Percentiles rank a stretch among this genome's conserved stretches.
Evolutionary conservation across 495 filamentous ascomycete species (phyloP).

Genomic region (Haplographium delicatum): DNA sequence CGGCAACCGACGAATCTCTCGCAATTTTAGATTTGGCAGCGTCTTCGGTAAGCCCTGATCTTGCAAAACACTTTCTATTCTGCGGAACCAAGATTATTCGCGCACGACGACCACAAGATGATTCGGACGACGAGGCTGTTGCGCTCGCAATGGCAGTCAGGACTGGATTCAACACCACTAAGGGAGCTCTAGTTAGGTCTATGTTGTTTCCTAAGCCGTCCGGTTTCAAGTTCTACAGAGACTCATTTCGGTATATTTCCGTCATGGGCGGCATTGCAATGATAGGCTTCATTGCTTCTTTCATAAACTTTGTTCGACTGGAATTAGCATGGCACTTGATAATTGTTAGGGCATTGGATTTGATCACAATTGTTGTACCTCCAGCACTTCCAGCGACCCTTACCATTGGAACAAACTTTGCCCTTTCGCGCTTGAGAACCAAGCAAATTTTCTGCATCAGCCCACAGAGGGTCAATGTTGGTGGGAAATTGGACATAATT

Average conservation of each 20-base stretch:
- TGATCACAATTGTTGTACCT: constrained; percentile 97
- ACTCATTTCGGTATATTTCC: constrained; percentile 96
- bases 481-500: constrained; percentile 89
- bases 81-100: constrained; percentile 94
- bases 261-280: constrained; percentile 91
- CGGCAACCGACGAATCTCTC: constrained; percentile 79
- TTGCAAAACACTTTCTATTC: constrained; percentile 87
- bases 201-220: constrained; percentile 99
- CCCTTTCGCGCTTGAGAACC: constrained; percentile 74
- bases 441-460: constrained; percentile 97
- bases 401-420: constrained; percentile 95
- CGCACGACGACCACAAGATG: constrained; percentile 80
- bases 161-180: constrained; percentile 96
- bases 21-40: constrained; percentile 66
- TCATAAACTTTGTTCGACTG: constrained; percentile 87
- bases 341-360: constrained; percentile 82
- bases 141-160: constrained; percentile 87
- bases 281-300: constrained; percentile 82
- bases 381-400: constrained; percentile 95
- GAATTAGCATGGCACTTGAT: constrained; percentile 82
- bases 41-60: constrained; percentile 69
- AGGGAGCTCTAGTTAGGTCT: constrained; percentile 90
- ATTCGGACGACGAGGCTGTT: constrained; percentile 77
- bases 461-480: constrained; percentile 92
- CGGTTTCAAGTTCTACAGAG: constrained; percentile 95